A percentile compares a stretch with the other conserved stretches of the same genome.
phyloP scores from a whole-genome alignment of 371 early-diverging fungal genomes.

The Basidiobolus meristosporus region DNA sequence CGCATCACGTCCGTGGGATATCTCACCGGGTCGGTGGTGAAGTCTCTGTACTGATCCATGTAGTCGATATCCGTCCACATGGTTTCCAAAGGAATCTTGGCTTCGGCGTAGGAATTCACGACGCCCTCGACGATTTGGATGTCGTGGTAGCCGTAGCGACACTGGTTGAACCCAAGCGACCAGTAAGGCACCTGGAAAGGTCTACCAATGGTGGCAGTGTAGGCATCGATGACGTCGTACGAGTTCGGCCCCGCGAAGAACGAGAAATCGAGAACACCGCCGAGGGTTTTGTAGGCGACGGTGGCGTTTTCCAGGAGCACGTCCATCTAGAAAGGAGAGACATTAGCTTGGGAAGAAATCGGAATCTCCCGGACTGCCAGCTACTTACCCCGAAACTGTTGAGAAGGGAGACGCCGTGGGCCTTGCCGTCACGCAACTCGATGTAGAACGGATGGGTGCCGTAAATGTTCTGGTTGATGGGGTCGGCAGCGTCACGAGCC shows the following conservation, averaged over 20 bases:
- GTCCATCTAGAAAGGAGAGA: too few species aligned
- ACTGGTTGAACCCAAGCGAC: conserved; percentile 1
- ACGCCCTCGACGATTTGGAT: conserved; percentile 29
- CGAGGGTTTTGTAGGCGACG: conserved; percentile 41
- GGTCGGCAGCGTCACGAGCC: background rate
- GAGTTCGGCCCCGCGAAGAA: conserved; percentile 44
- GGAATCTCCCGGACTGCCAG: too few species aligned
- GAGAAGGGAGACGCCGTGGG: conserved; percentile 31
- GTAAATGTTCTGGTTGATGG: background rate
- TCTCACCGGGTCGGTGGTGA: conserved; percentile 20
- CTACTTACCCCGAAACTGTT: conserved; percentile 54
- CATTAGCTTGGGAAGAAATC: too few species aligned
- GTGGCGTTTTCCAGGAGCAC: conserved; percentile 22
- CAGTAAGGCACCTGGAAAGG: conserved; percentile 26
- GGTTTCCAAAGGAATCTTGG: conserved; percentile 40
- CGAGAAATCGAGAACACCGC: conserved; percentile 39
- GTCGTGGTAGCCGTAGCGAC: conserved; percentile 38
- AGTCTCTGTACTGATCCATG: conserved; percentile 29
- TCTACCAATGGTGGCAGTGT: conserved; percentile 44
- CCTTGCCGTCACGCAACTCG: conserved; percentile 32
- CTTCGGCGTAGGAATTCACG: conserved; percentile 19
- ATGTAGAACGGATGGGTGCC: conserved; percentile 52
- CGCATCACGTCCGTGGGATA: conserved; percentile 16
- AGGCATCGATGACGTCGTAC: conserved; percentile 31
- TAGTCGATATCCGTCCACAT: conserved; percentile 59